Base-by-base conservation (phyloP, 1,284 basidiomycete genomes). In the Trichosporon sp. region DNA sequence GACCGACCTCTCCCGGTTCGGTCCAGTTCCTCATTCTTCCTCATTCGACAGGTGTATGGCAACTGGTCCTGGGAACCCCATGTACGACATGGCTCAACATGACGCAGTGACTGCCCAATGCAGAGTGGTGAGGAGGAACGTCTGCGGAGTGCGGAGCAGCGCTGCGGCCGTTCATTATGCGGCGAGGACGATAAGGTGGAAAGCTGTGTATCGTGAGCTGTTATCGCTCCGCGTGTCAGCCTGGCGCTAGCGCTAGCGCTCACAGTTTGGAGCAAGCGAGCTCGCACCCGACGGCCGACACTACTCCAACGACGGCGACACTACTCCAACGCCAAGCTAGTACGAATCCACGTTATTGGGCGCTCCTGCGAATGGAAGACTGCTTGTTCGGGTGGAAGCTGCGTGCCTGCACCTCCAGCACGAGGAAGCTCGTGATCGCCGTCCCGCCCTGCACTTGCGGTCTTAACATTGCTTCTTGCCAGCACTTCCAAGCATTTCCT, bases 11-110 rank as follows among this genome's bases (percentile, higher is more conserved):
- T 19, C 14, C 4, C 7, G 31, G 54, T 31, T 59, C 54, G 12
- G 16, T 14, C 54, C 54, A 59, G 31, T 59, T 59, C 54, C 10
- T 59, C 54, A 26, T 59, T 59, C 21, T 59, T 26, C 54, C 54
- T 32, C 54, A 59, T 59, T 59, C 26, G 54, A 21, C 21, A 32
- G 10, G 19, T 54, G 19, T 5, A 26, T 2, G 8, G 10, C 10
- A n/a, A 19, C 21, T 19, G 6, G 19, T 54, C 51, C 51, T 26
- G 21, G 21, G 59, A 63, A 63, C 14, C 5, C 19, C 31, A 35
- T n/a, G 31, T 10, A 32, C 16, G 32, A 63, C 59, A 63, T 37
- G n/a, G 59, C 14, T 35, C 16, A 0, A n/a, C 16, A 37, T 63
- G 59, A 63, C 59, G 54, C 54, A 63, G 31, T 63, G 16, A 35